These are phyloP conservation scores for Exophiala phaeomuriformis DNA, from an alignment of 2,329 filamentous ascomycete species.

Conservation along the genomic window DNA sequence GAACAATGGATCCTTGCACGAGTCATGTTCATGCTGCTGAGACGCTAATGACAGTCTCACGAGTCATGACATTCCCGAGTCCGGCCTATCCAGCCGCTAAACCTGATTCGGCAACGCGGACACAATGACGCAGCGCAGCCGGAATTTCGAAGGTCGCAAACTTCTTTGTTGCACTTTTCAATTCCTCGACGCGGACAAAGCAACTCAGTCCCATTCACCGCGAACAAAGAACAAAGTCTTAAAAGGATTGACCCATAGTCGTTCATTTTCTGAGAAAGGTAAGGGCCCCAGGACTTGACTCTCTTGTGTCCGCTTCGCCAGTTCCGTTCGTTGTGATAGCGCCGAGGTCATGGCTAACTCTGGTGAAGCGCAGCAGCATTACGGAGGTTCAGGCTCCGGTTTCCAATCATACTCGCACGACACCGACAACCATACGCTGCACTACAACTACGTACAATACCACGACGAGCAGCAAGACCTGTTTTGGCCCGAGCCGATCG, in stretches of 20 bases:
- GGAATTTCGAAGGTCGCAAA: not conserved
- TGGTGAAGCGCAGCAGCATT: not conserved
- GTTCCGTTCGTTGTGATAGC: not conserved
- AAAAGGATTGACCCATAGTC: conserved; percentile 16
- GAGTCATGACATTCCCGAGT: too few species aligned
- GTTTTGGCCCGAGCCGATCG: conserved; percentile 14
- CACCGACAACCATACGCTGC: not conserved
- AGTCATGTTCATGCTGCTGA: too few species aligned
- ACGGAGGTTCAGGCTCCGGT: not conserved
- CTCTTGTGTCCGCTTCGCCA: not conserved
- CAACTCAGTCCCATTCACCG: conserved; percentile 2
- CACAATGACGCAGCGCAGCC: not conserved
- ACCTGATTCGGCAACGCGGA: too few species aligned
- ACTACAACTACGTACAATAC: conserved; percentile 7
- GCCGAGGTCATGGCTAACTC: conserved; percentile 19
- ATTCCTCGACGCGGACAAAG: not conserved
- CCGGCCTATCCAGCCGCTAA: too few species aligned
- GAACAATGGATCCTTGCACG: too few species aligned
- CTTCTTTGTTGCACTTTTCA: not conserved
- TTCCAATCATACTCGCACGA: not conserved
- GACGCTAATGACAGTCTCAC: too few species aligned
- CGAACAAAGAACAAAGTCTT: conserved; percentile 8
- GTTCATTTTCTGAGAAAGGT: conserved; percentile 12
- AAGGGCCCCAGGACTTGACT: not conserved
- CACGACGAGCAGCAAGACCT: conserved; percentile 9